Evolutionary conservation across 805 yeast species (phyloP).

Genomic region (Scheffersomyces lignosus): DNA sequence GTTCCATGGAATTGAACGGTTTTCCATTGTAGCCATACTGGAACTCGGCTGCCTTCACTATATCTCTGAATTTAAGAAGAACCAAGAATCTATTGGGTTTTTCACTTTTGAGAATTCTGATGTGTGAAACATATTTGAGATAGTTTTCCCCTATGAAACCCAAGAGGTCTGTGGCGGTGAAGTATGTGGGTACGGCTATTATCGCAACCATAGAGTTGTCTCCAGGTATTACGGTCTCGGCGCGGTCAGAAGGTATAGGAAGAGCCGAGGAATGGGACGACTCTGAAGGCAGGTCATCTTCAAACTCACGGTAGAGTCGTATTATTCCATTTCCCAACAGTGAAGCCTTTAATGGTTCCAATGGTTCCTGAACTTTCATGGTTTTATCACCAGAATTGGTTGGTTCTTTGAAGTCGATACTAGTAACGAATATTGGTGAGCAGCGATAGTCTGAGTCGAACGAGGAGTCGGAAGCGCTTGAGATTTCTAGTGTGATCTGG

Average conservation of each 20-base stretch:
- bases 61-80: slow-evolving; percentile 66
- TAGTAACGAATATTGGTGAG: slow-evolving; percentile 28
- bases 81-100: slow-evolving; percentile 73
- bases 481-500: slow-evolving; percentile 33
- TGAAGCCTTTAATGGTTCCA: slow-evolving; percentile 59
- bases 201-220: slow-evolving; percentile 74
- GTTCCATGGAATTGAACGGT: slow-evolving; percentile 82
- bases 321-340: slow-evolving; percentile 75
- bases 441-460: slow-evolving; percentile 28
- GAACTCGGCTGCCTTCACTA: slow-evolving; percentile 60
- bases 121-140: slow-evolving; percentile 59
- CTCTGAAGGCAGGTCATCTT: slow-evolving; percentile 18
- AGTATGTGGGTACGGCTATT: slow-evolving; percentile 83
- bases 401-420: slow-evolving; percentile 22
- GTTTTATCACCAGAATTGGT: no score
- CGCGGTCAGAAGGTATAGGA: neutral
- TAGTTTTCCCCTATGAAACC: slow-evolving; percentile 74
- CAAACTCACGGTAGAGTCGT: slow-evolving; percentile 60
- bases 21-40: slow-evolving; percentile 68
- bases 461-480: no score
- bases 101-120: slow-evolving; percentile 68
- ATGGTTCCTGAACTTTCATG: slow-evolving; percentile 19
- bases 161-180: slow-evolving; percentile 78
- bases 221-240: slow-evolving; percentile 24
- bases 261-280: slow-evolving; percentile 1